Evolutionary conservation across 805 yeast species (phyloP), one percentile per base, ranked within the genome.

Genomic region (Lipomyces starkeyi): DNA sequence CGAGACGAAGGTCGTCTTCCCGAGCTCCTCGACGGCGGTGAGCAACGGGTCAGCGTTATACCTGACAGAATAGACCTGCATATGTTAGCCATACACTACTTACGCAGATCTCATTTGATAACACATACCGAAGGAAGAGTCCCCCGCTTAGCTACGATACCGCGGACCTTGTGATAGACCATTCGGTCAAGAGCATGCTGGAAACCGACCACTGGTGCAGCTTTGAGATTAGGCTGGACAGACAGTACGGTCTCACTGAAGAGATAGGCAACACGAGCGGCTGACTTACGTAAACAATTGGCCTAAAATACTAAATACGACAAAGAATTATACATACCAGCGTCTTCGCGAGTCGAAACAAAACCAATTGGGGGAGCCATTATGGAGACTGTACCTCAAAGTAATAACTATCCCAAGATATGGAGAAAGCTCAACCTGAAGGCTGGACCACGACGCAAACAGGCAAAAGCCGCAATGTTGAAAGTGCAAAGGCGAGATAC

Each of bases 21-120:
- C 64, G 52, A 79, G 72, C 59, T 75, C 75, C 49, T 80, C 82
- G 59, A 81, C 79, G 11, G 86, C 80, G 58, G 79, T 75, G 8
- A 81, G 75, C 66, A 86, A 84, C 6, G 90, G 87, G 76, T 88
- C 91, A 74, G 86, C 85, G 62, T 83, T 74, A 35, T 80, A 82
- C 37, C 83, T 71, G 64, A 86, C 76, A 7, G 65, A 54, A 35
- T 62, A 62, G 57, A 69, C 65, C 72, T 59, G 54, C 22, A n/a
- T 49, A 29, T 11, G 37, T 55, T 27, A 55, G 58, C 35, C 17
- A 55, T 22, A 53, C 27, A 29, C n/a, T 13, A n/a, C 11, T 14
- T 8, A 27, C 1, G 14, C 32, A 55, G 20, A 27, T 29, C n/a
- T 14, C 35, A 25, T 22, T 29, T 37, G 40, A 11, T 11, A 3